Base-by-base conservation (phyloP, 495 filamentous ascomycete species). In the Lindgomyces ingoldianus region DNA sequence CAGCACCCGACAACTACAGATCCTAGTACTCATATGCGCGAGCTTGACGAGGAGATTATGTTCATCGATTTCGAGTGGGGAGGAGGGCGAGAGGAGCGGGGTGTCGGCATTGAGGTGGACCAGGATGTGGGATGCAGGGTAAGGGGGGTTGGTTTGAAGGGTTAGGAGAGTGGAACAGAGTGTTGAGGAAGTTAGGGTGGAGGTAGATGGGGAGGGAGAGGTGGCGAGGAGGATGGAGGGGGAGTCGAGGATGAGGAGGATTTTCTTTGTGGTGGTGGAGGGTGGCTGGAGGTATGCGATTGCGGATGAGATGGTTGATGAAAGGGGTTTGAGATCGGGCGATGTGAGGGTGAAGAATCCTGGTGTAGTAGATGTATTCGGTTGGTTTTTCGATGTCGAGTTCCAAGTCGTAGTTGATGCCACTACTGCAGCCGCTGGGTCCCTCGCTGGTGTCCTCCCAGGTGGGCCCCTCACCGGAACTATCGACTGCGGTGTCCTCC, bases 11-110 rank as follows among this genome's bases (percentile, higher is more conserved):
- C 93, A 75, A 63, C 89, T 85, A 72, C 93, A 80, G 1, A 90
- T 78, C 59, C 82, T 80, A 9, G 80, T 71, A 10, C 94, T 91
- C 69, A 85, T 79, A 74, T 96, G 91, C n/a, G 87, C 89, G 69
- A 90, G 65, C 2, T 81, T 81, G 58, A 90, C 74, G 42, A 87
- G 78, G 51, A 96, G 85, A 29, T 85, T 81, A 9, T 89, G 82
- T 74, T 92, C 88, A 52, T 87, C 81, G 39, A 80, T 79, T 70
- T 91, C 89, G 30, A 94, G 72, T 33, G 56, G 62, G 19, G 18
- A 29, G 14, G 56, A 46, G 6, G 44, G 57, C 0, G 83, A 78
- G 42, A 95, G 77, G 33, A 96, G 77, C 16, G 74, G 69, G 0
- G 48, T 44, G 56, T 77, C 76, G 30, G 89, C 86, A 52, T 84